Conservation (phyloP, 371 early-diverging fungal genomes). For the Dinochytrium kinnereticum region DNA sequence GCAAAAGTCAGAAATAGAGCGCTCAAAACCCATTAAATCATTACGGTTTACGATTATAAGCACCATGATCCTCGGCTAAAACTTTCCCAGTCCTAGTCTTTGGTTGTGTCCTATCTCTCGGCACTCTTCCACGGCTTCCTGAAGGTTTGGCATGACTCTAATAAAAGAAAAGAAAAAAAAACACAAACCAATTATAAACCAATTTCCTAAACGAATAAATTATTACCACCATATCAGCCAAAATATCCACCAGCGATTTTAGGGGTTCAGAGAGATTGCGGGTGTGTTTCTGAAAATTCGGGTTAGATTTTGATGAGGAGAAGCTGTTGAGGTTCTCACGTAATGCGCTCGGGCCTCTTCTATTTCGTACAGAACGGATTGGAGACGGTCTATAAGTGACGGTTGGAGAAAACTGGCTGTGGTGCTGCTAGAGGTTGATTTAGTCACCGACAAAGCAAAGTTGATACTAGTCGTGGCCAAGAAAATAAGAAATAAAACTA, state of each 20-base stretch:
- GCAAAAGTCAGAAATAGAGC: background rate
- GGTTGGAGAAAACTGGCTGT: background rate
- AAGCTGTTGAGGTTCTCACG: background rate
- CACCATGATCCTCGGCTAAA: too few species aligned
- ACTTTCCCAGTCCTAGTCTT: too few species aligned
- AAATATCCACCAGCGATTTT: slow-evolving; percentile 6
- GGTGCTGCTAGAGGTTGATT: too few species aligned
- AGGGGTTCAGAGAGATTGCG: slow-evolving; percentile 12
- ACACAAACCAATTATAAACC: too few species aligned
- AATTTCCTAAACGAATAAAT: too few species aligned
- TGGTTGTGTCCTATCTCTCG: too few species aligned
- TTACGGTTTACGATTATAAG: too few species aligned
- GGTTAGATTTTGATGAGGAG: background rate
- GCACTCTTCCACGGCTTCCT: too few species aligned
- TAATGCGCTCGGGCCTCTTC: background rate
- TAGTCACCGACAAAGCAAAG: too few species aligned
- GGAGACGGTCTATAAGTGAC: slow-evolving; percentile 1
- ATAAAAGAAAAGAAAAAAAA: too few species aligned
- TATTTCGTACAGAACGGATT: slow-evolving; percentile 4
- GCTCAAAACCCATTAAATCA: too few species aligned
- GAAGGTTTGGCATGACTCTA: background rate
- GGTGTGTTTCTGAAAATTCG: slow-evolving; percentile 6
- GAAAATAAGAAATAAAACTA: background rate
- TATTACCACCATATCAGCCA: slow-evolving; percentile 1
- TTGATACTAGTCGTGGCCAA: too few species aligned